Evolutionary conservation across 495 filamentous ascomycete genomes (phyloP), one percentile per base, ranked within the genome.

Genomic region (Hypomontagnella monticulosa): DNA sequence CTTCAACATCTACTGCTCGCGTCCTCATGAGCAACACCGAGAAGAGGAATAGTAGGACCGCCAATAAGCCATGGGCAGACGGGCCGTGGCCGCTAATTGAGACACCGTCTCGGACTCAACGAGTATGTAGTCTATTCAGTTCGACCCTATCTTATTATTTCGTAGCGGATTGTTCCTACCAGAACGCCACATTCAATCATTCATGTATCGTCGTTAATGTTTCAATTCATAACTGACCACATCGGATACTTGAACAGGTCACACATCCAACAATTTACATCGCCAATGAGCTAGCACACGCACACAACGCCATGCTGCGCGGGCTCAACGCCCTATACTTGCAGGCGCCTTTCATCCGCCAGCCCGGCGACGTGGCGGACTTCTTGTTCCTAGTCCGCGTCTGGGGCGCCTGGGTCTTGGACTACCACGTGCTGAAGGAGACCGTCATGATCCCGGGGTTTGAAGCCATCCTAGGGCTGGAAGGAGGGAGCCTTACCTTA

Each of bases 291-390:
- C 80, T 84, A 73, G 65, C 76, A 3, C 69, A 78, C 44, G 64
- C 78, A 8, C 82, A 84, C 73, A 85, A 85, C 69, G 63, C 74
- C 33, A 74, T 84, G 42, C 67, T 81, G 53, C 81, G 83, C 41
- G 73, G 71, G 11, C 75, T 85, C 12, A 85, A 85, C 62, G 70
- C 72, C 36, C 79, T 84, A 48, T 82, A 81, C 65, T 68, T 79
- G 7, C 82, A 84, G 72, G 78, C 80, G 0, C 79, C 76, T 0
- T 64, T 76, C 51, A 66, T 85, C 5, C 53, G 57, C 6, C 12
- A 57, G 11, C n/a, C 56, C 5, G 61, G 76, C 48, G 66, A 76
- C 57, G 55, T 57, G 11, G 54, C 71, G n/a, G 81, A 84, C 60
- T 67, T 85, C 43, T 46, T 68, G 15, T 83, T 78, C 57, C 61